These are phyloP conservation scores for Diaporthe eres DNA, from an alignment of 2,329 filamentous ascomycete genomes.

Conservation along the genomic window DNA sequence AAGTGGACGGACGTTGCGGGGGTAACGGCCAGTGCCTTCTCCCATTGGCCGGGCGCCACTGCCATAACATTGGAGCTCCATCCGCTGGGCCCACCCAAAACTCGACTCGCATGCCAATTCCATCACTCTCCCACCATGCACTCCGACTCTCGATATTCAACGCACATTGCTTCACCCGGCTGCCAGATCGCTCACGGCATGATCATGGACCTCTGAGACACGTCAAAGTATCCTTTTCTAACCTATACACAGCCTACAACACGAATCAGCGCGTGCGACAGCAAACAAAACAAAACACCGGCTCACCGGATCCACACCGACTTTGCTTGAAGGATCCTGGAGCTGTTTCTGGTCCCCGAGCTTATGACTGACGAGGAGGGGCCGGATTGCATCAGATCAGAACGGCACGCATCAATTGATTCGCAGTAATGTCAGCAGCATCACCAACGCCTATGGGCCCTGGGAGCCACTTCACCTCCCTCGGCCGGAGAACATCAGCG, in stretches of 20 bases:
- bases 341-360: constrained; percentile 4
- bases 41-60: constrained; percentile 30
- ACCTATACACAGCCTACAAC: constrained; percentile 26
- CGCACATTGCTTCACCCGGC: constrained; percentile 28
- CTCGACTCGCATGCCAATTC: constrained; percentile 36
- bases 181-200: constrained; percentile 31
- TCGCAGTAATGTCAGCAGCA: constrained; percentile 62
- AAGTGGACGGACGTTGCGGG: constrained; percentile 38
- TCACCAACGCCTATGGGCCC: constrained; percentile 70
- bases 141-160: constrained; percentile 26
- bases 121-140: constrained; percentile 35
- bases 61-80: constrained; percentile 37
- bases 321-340: constrained; percentile 39
- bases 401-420: background rate
- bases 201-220: constrained; percentile 41
- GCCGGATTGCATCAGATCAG: background rate
- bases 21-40: constrained; percentile 34
- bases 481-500: constrained; percentile 68
- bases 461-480: constrained; percentile 58
- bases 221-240: constrained; percentile 38
- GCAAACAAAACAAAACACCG: background rate
- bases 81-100: constrained; percentile 40
- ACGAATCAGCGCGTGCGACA: constrained; percentile 25
- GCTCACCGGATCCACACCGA: constrained; percentile 37
- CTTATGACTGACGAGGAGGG: constrained; percentile 9